Evolutionary conservation across 257 asterid genomes (phyloP).

Genomic region (Rubia yunnanensis): DNA sequence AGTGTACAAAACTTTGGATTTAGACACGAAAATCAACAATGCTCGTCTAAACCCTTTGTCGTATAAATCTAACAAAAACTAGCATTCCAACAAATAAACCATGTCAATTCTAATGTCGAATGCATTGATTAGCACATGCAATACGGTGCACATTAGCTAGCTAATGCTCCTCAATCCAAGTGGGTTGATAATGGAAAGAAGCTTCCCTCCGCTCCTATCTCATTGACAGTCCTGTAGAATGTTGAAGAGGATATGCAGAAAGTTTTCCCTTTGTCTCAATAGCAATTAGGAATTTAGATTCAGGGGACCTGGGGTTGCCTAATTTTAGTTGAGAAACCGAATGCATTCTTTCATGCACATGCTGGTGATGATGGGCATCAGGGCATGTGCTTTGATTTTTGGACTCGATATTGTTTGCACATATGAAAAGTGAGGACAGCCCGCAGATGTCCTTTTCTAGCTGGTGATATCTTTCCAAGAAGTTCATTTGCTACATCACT

Average conservation of each 20-base stretch:
- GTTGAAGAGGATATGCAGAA: neutral
- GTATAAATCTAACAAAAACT: no score
- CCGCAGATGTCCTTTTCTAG: neutral
- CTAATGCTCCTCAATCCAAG: constrained; percentile 65
- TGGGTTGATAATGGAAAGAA: constrained; percentile 66
- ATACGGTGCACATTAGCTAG: no score
- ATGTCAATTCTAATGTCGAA: no score
- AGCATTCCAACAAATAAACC: no score
- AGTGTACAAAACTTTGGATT: no score
- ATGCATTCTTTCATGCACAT: neutral
- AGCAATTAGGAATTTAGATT: no score
- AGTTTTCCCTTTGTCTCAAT: neutral
- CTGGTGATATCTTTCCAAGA: neutral
- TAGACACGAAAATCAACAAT: no score
- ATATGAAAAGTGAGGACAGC: neutral
- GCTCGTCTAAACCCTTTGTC: no score
- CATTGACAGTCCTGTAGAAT: constrained; percentile 39
- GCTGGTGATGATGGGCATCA: no score
- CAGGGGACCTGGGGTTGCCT: neutral
- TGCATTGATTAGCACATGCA: no score
- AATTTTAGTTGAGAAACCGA: neutral
- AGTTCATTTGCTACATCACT: neutral
- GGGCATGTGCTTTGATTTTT: neutral
- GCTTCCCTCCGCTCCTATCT: constrained; percentile 90
- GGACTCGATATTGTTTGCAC: neutral